Conservation (phyloP, 306 rosid species). For the Amphicarpaea edgeworthii region DNA sequence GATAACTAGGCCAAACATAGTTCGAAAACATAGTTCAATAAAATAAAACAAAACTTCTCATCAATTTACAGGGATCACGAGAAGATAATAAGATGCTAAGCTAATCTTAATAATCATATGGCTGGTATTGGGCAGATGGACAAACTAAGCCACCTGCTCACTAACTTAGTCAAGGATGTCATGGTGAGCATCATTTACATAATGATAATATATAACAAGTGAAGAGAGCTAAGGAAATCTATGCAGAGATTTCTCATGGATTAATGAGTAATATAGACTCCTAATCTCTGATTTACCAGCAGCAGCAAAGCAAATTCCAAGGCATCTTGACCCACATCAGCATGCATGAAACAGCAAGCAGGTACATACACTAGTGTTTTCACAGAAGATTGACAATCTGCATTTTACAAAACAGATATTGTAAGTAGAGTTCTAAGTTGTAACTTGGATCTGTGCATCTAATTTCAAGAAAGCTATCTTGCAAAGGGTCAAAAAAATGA, state of each 20-base stretch:
- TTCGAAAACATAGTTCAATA: too few relatives aligned
- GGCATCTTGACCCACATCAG: slow-evolving; percentile 1
- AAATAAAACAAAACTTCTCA: background rate
- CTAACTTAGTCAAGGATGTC: background rate
- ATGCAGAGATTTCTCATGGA: slow-evolving; percentile 8
- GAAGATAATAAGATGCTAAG: background rate
- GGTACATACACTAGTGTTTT: slow-evolving; percentile 6
- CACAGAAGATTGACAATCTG: slow-evolving; percentile 20
- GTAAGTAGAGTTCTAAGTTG: background rate
- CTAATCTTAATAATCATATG: slow-evolving; percentile 42
- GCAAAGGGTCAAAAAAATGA: too few relatives aligned
- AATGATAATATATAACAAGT: background rate
- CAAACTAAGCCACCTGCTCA: background rate
- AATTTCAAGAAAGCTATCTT: background rate
- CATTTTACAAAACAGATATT: background rate
- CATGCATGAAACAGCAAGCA: background rate
- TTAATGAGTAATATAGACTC: background rate
- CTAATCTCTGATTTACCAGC: slow-evolving; percentile 2
- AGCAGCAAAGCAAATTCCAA: slow-evolving; percentile 22
- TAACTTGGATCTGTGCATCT: background rate
- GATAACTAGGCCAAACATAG: too few relatives aligned
- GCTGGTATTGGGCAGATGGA: background rate
- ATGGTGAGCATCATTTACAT: slow-evolving; percentile 26
- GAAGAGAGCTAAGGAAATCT: background rate
- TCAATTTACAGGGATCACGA: background rate